These are phyloP conservation scores for Handroanthus guayacan DNA, from an alignment of 257 asterid genomes.

Conservation along the genomic window DNA sequence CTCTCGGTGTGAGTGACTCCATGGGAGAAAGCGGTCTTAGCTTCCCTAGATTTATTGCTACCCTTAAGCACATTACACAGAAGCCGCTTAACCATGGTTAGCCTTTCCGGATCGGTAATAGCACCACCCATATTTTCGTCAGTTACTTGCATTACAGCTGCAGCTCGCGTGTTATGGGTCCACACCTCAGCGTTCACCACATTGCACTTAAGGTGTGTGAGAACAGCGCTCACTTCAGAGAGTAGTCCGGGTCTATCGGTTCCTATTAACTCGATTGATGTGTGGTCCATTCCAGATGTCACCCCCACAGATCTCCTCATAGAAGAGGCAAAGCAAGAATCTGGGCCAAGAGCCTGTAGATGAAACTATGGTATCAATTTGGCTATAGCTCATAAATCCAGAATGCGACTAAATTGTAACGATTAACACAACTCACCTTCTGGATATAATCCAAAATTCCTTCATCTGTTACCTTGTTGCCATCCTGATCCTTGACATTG, in stretches of 20 bases:
- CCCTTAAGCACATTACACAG: conserved; percentile 82
- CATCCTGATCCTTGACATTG: conserved; percentile 90
- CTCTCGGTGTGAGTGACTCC: conserved; percentile 77
- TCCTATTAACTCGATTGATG: conserved; percentile 88
- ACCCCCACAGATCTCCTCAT: conserved; percentile 92
- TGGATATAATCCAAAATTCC: conserved; percentile 77
- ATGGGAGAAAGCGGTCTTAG: conserved; percentile 75
- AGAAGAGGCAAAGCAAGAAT: conserved; percentile 93
- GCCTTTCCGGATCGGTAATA: conserved; percentile 63
- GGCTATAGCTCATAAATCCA: conserved; percentile 32
- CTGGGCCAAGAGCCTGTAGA: conserved; percentile 94
- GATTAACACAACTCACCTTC: conserved; percentile 62
- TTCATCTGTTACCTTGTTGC: conserved; percentile 86
- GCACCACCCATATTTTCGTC: conserved; percentile 75
- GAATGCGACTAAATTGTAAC: conserved; percentile 22
- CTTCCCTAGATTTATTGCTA: conserved; percentile 74
- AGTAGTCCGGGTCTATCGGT: conserved; percentile 93
- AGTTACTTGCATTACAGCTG: conserved; percentile 91
- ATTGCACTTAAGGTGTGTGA: conserved; percentile 85
- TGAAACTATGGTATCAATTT: conserved; percentile 36
- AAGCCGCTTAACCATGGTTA: conserved; percentile 67
- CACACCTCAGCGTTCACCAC: conserved; percentile 96
- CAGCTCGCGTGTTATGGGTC: conserved; percentile 98
- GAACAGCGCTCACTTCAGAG: conserved; percentile 96
- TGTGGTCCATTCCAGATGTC: conserved; percentile 68